A percentile compares a stretch with the other conserved stretches of the same genome.
Conservation (phyloP, 106 monocot genomes). For the Apostasia ramifera region DNA sequence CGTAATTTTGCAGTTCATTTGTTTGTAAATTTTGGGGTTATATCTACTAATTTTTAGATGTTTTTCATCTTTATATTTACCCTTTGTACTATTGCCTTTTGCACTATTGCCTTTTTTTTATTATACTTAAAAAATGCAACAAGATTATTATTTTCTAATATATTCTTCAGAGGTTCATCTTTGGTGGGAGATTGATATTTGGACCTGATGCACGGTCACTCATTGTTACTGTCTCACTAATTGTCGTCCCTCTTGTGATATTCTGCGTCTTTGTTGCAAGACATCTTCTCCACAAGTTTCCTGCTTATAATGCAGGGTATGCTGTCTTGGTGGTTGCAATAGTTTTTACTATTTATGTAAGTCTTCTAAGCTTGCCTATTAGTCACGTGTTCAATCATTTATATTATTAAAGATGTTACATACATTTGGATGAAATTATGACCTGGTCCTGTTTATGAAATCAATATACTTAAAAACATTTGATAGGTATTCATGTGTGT, state of each 20-base stretch:
- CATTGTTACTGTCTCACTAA: slow-evolving; percentile 51
- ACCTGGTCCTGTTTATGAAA: too few species aligned
- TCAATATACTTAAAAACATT: too few species aligned
- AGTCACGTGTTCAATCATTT: background rate
- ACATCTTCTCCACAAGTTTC: slow-evolving; percentile 40
- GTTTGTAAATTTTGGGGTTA: background rate
- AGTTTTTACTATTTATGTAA: slow-evolving; percentile 56
- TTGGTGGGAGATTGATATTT: slow-evolving; percentile 28
- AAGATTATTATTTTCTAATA: background rate
- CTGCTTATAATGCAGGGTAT: slow-evolving; percentile 43
- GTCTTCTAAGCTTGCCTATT: slow-evolving; percentile 11
- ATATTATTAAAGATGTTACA: too few species aligned
- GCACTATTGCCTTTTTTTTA: background rate
- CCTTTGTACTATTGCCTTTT: background rate
- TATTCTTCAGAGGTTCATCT: slow-evolving; percentile 53
- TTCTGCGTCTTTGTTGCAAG: slow-evolving; percentile 76
- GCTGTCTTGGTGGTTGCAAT: slow-evolving; percentile 50
- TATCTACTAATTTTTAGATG: background rate
- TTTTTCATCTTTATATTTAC: background rate
- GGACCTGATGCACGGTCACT: slow-evolving; percentile 26
- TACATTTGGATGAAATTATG: too few species aligned
- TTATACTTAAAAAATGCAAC: slow-evolving; percentile 1
- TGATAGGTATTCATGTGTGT: too few species aligned
- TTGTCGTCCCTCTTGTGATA: slow-evolving; percentile 57
- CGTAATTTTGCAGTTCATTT: background rate